Percentiles rank a stretch among this genome's conserved stretches.
These are phyloP conservation scores for Fusarium tricinctum DNA, from an alignment of 2,329 filamentous ascomycete genomes.

Conservation along the genomic window DNA sequence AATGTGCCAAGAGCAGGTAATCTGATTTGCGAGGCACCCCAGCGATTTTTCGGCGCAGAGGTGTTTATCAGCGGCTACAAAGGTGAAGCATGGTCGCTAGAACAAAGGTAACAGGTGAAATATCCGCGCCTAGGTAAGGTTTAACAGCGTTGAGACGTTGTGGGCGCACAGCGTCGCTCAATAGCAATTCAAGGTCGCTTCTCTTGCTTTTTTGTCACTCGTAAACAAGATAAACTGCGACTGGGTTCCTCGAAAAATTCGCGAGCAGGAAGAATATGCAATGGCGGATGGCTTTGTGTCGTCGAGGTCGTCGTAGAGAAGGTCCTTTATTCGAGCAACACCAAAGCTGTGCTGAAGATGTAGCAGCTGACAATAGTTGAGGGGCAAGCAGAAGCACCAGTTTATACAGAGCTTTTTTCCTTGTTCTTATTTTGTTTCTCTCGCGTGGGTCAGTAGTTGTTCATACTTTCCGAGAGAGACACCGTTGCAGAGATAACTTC, in stretches of 20 bases:
- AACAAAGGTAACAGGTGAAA: constrained; percentile 8
- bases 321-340: constrained; percentile 18
- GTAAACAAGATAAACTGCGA: constrained; percentile 4
- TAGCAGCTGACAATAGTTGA: constrained; percentile 32
- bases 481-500: constrained; percentile 28
- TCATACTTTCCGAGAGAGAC: constrained; percentile 17
- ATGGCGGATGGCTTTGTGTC: constrained; percentile 7
- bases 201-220: constrained; percentile 13
- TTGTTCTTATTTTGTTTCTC: constrained; percentile 27
- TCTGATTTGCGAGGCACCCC: constrained; percentile 28
- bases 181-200: constrained; percentile 5
- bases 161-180: constrained; percentile 18
- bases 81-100: constrained; percentile 45
- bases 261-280: constrained; percentile 2
- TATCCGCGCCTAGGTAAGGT: neutral
- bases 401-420: constrained; percentile 26
- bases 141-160: constrained; percentile 14
- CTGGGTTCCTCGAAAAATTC: constrained; percentile 3
- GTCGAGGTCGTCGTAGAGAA: constrained; percentile 10
- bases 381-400: constrained; percentile 17
- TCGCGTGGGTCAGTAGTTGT: constrained; percentile 27
- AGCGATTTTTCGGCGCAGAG: constrained; percentile 23
- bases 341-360: constrained; percentile 23
- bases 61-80: constrained; percentile 36
- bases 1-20: constrained; percentile 4